These are phyloP conservation scores for Cutaneotrichosporon cavernicola DNA, from an alignment of 1,284 basidiomycete genomes.

Conservation along the genomic window DNA sequence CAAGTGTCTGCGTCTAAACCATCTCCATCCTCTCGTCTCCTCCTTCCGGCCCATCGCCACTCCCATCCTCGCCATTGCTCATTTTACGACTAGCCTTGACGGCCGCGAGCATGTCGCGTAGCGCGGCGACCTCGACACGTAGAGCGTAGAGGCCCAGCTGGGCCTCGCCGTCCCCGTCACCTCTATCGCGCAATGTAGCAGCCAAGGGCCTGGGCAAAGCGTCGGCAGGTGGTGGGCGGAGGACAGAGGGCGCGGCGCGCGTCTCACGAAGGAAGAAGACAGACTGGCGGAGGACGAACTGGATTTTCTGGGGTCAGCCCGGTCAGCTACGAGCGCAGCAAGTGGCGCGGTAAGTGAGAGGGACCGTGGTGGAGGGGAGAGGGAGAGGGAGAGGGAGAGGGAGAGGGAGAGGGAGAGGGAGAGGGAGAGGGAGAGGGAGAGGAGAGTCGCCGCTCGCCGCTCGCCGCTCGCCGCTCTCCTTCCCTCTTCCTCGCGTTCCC, in stretches of 20 bases:
- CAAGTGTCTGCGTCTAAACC: background rate
- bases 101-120: constrained; percentile 36
- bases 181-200: constrained; percentile 17
- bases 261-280: constrained; percentile 47
- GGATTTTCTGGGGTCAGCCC: constrained; percentile 43
- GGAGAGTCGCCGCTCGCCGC: no score
- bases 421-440: no score
- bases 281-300: constrained; percentile 48
- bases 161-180: constrained; percentile 12
- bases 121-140: constrained; percentile 37
- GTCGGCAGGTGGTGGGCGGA: constrained; percentile 34
- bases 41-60: constrained; percentile 4
- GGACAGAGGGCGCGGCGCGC: constrained; percentile 33
- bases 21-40: constrained; percentile 5
- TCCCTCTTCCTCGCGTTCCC: no score
- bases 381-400: background rate
- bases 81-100: constrained; percentile 17
- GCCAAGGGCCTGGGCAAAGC: constrained; percentile 36
- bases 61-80: background rate
- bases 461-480: no score
- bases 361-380: background rate
- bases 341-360: no score
- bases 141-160: constrained; percentile 45
- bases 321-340: background rate
- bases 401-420: background rate